Conservation (phyloP, 169 alveolate species). For the Condylostoma magnum region DNA sequence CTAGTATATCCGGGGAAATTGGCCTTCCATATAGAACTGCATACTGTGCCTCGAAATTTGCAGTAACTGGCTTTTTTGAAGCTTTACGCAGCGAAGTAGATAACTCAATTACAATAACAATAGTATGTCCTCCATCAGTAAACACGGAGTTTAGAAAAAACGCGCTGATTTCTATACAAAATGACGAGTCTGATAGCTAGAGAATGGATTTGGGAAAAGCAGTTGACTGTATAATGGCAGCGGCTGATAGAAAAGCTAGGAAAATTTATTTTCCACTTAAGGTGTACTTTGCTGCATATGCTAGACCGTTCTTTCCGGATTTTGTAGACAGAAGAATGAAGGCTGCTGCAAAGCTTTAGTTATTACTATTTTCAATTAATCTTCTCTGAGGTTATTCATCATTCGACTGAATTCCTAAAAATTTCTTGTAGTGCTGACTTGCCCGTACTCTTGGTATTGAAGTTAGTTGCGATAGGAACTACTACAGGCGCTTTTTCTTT, state of each 20-base stretch:
- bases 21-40: conserved; percentile 66
- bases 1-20: conserved; percentile 66
- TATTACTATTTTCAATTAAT: no score
- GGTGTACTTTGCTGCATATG: conserved; percentile 55
- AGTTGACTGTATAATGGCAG: conserved; percentile 45
- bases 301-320: conserved; percentile 66
- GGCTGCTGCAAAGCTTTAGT: conserved; percentile 56
- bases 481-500: conserved; percentile 58
- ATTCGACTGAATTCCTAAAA: no score
- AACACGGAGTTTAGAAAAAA: conserved; percentile 40
- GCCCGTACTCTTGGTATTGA: conserved; percentile 54
- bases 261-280: conserved; percentile 54
- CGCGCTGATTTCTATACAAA: conserved; percentile 35
- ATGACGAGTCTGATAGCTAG: conserved; percentile 38
- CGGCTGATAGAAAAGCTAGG: conserved; percentile 61
- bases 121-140: conserved; percentile 67
- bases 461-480: conserved; percentile 54
- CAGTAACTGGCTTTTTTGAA: conserved; percentile 73
- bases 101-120: conserved; percentile 55
- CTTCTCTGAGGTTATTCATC: no score
- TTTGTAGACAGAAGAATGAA: conserved; percentile 45
- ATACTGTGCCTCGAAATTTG: conserved; percentile 66
- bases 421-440: conserved; percentile 49
- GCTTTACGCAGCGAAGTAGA: conserved; percentile 51
- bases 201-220: conserved; percentile 53